These are phyloP conservation scores for Brassica rapa DNA, from an alignment of 345 rosid genomes.

Conservation along the genomic window DNA sequence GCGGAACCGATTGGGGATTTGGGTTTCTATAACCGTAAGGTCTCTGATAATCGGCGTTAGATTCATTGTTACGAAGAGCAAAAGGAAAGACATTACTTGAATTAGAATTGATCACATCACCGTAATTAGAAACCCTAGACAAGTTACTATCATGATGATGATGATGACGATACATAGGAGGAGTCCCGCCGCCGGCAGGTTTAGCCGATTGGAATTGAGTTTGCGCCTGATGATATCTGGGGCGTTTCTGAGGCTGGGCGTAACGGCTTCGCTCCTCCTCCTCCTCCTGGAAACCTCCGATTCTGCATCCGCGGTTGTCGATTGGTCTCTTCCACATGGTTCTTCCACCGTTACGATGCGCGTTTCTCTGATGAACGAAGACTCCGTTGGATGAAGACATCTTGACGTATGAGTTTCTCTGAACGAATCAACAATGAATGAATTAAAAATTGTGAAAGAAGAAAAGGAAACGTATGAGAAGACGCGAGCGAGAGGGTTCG, in stretches of 20 bases:
- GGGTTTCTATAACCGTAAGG: conserved; percentile 6
- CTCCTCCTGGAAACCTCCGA: not conserved
- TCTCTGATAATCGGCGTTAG: conserved; percentile 16
- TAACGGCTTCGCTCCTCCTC: conserved; percentile 2
- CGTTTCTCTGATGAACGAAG: conserved; percentile 20
- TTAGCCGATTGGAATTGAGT: conserved; percentile 1
- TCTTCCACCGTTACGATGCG: conserved; percentile 11
- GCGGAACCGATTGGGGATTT: conserved; percentile 32
- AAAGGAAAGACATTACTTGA: conserved; percentile 14
- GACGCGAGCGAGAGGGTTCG: not conserved
- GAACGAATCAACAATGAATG: not conserved
- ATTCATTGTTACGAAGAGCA: conserved; percentile 5
- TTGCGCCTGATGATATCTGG: conserved; percentile 21
- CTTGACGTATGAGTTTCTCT: not conserved
- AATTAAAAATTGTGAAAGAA: not conserved
- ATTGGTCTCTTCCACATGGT: conserved; percentile 26
- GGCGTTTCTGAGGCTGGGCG: conserved; percentile 33
- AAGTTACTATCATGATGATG: conserved; percentile 15
- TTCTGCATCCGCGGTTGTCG: conserved; percentile 3
- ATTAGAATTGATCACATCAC: conserved; percentile 29
- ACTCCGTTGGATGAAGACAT: conserved; percentile 19
- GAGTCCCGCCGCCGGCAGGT: not conserved
- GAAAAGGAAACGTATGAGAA: not conserved
- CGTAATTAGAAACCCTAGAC: conserved; percentile 40
- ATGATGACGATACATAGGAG: conserved; percentile 28